phyloP scores from a whole-genome alignment of 1,284 basidiomycete species.

The Puccinia polysora region DNA sequence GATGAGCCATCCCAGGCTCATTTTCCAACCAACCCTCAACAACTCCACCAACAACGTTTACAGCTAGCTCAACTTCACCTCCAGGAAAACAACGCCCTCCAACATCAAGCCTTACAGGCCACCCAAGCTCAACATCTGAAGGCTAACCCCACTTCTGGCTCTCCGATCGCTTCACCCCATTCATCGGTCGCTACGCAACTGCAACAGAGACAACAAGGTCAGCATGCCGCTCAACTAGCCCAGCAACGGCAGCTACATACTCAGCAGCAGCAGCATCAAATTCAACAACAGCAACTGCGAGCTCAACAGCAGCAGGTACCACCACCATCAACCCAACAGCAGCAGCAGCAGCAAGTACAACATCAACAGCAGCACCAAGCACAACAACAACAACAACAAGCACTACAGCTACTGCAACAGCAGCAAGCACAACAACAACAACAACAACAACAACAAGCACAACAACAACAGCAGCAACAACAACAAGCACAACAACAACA shows the following conservation, averaged over 20 bases:
- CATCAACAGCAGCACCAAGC: not conserved
- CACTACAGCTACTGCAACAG: not conserved
- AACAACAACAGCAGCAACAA: not conserved
- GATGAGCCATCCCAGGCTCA: not conserved
- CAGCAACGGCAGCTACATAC: not conserved
- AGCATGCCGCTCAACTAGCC: not conserved
- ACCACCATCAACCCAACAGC: not conserved
- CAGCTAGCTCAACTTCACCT: constrained; percentile 18
- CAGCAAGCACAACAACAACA: not conserved
- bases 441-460: not conserved
- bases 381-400: not conserved
- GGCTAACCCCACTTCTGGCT: not conserved
- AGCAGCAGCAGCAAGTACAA: not conserved
- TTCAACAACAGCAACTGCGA: constrained; percentile 15
- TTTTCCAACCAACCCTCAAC: not conserved
- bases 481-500: not conserved
- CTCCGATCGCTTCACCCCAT: not conserved
- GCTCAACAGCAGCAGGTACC: not conserved
- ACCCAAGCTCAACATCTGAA: constrained; percentile 1
- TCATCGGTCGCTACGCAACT: not conserved
- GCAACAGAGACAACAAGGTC: not conserved
- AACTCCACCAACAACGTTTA: not conserved
- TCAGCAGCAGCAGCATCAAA: constrained; percentile 13
- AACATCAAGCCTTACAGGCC: constrained; percentile 12
- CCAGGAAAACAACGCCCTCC: constrained; percentile 13